Evolutionary conservation across 345 rosid species (phyloP).

Genomic region (Gossypium australe): DNA sequence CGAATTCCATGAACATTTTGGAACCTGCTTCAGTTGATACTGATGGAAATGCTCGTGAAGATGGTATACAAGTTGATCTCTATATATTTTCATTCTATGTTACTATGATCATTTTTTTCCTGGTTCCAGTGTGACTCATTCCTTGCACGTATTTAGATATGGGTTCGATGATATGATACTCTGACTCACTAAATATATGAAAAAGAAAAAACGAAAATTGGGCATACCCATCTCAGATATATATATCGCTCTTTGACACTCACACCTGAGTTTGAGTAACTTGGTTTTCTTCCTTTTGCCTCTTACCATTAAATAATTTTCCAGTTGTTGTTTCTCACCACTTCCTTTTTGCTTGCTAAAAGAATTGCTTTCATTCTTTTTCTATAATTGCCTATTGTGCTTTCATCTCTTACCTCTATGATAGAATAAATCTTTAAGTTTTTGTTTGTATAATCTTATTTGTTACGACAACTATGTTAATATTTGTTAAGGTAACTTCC

Average conservation of each 20-base stretch:
- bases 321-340: neutral
- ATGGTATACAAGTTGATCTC: constrained; percentile 42
- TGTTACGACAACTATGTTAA: neutral
- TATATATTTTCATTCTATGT: neutral
- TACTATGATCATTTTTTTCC: neutral
- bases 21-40: constrained; percentile 77
- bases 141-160: too few species aligned
- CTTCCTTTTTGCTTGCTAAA: neutral
- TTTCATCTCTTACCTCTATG: neutral
- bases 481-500: neutral
- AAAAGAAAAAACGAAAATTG: too few species aligned
- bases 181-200: too few species aligned
- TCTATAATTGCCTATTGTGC: neutral
- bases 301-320: neutral
- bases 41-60: constrained; percentile 72
- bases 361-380: neutral
- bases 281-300: neutral
- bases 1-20: constrained; percentile 88
- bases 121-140: too few species aligned
- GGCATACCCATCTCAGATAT: too few species aligned
- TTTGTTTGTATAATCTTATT: neutral
- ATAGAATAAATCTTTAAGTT: neutral
- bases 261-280: too few species aligned
- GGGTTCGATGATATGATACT: too few species aligned
- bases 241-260: too few species aligned